Conservation (phyloP, 768 basidiomycete species). For the Lactarius deliciosus region DNA sequence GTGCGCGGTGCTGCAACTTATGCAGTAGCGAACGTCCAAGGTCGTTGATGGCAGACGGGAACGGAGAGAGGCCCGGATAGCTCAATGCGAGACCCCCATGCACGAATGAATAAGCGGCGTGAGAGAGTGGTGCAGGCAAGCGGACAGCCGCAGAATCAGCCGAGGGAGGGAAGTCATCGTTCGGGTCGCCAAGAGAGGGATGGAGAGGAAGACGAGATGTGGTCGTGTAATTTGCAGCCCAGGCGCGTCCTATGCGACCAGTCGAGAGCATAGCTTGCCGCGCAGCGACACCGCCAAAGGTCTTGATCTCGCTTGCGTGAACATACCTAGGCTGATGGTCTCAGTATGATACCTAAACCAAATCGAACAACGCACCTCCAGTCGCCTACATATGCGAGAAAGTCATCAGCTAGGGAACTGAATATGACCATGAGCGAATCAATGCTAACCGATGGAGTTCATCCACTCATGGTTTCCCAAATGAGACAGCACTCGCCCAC, state of each 20-base stretch:
- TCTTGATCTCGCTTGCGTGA: slow-evolving; percentile 74
- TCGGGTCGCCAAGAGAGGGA: slow-evolving; percentile 62
- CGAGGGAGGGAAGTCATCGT: slow-evolving; percentile 49
- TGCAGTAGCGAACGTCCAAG: slow-evolving; percentile 66
- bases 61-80: slow-evolving; percentile 74
- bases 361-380: slow-evolving; percentile 60
- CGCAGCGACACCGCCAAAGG: slow-evolving; percentile 68
- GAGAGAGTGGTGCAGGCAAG: slow-evolving; percentile 52
- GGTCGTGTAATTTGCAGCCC: slow-evolving; percentile 84
- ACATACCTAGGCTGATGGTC: slow-evolving; percentile 62
- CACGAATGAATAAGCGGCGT: slow-evolving; percentile 85
- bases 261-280: slow-evolving; percentile 74
- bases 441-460: slow-evolving; percentile 71
- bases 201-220: slow-evolving; percentile 82
- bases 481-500: slow-evolving; percentile 73
- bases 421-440: not conserved
- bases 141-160: slow-evolving; percentile 39
- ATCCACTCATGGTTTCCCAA: slow-evolving; percentile 98
- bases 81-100: slow-evolving; percentile 87
- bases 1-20: slow-evolving; percentile 68
- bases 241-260: slow-evolving; percentile 77
- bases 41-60: slow-evolving; percentile 79
- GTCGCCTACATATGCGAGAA: slow-evolving; percentile 53
- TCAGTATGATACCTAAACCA: not conserved
- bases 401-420: slow-evolving; percentile 16